phyloP scores from a whole-genome alignment of 495 filamentous ascomycete genomes.

The Diplogelasinospora grovesii region DNA sequence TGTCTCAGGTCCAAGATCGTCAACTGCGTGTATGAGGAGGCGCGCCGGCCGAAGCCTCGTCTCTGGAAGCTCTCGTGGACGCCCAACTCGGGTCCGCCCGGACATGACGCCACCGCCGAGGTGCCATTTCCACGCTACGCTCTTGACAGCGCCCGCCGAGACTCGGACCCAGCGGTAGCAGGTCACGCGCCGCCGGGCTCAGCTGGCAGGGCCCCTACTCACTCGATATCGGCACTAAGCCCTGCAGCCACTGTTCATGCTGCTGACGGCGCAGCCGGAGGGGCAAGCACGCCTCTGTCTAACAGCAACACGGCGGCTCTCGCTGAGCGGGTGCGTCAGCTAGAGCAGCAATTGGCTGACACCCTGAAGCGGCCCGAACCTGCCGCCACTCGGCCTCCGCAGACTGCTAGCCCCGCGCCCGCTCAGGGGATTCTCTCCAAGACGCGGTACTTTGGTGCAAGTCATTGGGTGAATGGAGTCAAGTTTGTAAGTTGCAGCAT shows the following conservation, averaged over 20 bases:
- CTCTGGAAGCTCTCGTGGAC: constrained; percentile 25
- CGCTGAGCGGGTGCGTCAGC: constrained; percentile 17
- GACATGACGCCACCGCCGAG: not conserved
- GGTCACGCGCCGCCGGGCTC: not conserved
- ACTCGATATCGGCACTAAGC: constrained; percentile 8
- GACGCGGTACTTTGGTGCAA: constrained; percentile 45
- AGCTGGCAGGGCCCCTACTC: constrained; percentile 8
- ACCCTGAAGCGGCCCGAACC: constrained; percentile 13
- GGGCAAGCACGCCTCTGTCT: too few relatives aligned
- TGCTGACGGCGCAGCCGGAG: not conserved
- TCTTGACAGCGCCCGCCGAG: not conserved
- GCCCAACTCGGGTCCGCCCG: constrained; percentile 8
- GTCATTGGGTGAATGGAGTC: constrained; percentile 45
- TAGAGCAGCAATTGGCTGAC: constrained; percentile 27
- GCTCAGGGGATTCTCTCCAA: constrained; percentile 26
- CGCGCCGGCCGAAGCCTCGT: constrained; percentile 25
- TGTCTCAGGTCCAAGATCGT: constrained; percentile 41
- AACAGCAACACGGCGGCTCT: constrained; percentile 13
- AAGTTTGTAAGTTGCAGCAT: constrained; percentile 35
- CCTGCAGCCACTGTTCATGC: constrained; percentile 6
- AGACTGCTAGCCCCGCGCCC: not conserved
- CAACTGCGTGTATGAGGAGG: constrained; percentile 39
- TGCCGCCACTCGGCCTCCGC: not conserved
- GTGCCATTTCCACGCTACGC: not conserved
- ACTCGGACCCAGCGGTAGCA: not conserved